Evolutionary conservation across 352 stramenopile species (phyloP).

Genomic region (Phytophthora lateralis): DNA sequence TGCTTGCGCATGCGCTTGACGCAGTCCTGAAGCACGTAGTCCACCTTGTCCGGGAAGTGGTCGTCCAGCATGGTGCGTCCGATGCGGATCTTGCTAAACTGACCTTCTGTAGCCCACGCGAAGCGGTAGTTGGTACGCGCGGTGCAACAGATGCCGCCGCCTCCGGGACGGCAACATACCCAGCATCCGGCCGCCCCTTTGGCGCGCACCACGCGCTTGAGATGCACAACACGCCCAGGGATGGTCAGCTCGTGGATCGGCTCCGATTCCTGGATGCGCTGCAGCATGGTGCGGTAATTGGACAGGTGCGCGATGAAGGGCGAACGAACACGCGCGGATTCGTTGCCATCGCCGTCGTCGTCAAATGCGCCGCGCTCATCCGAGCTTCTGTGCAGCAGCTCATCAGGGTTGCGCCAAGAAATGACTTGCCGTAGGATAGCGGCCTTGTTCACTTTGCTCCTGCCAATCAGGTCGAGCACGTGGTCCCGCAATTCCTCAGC

Average conservation of each 20-base stretch:
- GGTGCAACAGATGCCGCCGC: slow-evolving; percentile 81
- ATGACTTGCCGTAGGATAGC: slow-evolving; percentile 82
- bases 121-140: slow-evolving; percentile 85
- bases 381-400: slow-evolving; percentile 54
- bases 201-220: slow-evolving; percentile 58
- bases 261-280: slow-evolving; percentile 81
- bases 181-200: slow-evolving; percentile 59
- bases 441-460: slow-evolving; percentile 87
- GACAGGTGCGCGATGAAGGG: slow-evolving; percentile 67
- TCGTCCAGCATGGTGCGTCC: slow-evolving; percentile 88
- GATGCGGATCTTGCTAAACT: slow-evolving; percentile 81
- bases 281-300: slow-evolving; percentile 87
- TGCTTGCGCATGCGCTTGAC: slow-evolving; percentile 54
- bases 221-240: slow-evolving; percentile 77
- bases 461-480: slow-evolving; percentile 83
- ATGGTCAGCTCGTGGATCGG: slow-evolving; percentile 82
- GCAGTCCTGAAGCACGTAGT: slow-evolving; percentile 86
- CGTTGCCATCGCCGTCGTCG: slow-evolving; percentile 28
- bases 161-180: slow-evolving; percentile 82
- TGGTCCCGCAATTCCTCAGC: slow-evolving; percentile 79
- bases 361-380: slow-evolving; percentile 38
- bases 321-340: slow-evolving; percentile 27
- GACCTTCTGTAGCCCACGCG: slow-evolving; percentile 58
- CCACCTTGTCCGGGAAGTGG: slow-evolving; percentile 89
- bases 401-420: slow-evolving; percentile 76